Base-by-base conservation (phyloP, 2,329 filamentous ascomycete genomes). In the Colletotrichum siamense region DNA sequence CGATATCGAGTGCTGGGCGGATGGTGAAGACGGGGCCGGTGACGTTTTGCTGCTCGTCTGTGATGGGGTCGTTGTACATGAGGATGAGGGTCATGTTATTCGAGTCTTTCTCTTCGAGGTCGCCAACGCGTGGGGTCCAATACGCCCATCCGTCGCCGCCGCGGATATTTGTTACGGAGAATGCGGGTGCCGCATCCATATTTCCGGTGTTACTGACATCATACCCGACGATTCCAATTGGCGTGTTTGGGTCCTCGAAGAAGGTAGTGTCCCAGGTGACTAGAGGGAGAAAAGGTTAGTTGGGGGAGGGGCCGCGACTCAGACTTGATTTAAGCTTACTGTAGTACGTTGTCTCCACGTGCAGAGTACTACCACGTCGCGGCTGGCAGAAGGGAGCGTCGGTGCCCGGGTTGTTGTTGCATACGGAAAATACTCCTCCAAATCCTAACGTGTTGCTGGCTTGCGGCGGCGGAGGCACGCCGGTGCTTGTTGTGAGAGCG, bases 351-450 rank as follows among this genome's bases (percentile, higher is more conserved):
- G 71, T 71, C 1, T 82, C 83, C 4, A 81, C 79, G 44, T 79
- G 76, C 22, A 86, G 67, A 63, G 80, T 69, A 61, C 79, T 82
- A n/a, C 82, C 82, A 2, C 78, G 49, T 39, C 75, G 75, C 2
- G 84, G 84, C 63, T 79, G 79, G 71, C 84, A 86, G 63, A 86
- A 85, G 0, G 84, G 84, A 15, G 75, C 76, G 26, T 80, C 79
- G 7, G 16, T 16, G 16, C 81, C 81, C 30, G 80, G 77, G 49
- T 79, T 79, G 61, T 79, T 78, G 39, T 78, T 76, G 79, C 84
- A 86, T 13, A 77, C 74, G 30, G 79, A 77, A 39, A 83, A 79
- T 61, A 84, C 82, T 8, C 80, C 80, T 22, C 83, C 83, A 18
- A 75, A 79, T 5, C 75, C 77, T 10, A 70, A 64, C 6, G 69